phyloP scores from a whole-genome alignment of 257 asterid genomes.

The Fraxinus americana region DNA sequence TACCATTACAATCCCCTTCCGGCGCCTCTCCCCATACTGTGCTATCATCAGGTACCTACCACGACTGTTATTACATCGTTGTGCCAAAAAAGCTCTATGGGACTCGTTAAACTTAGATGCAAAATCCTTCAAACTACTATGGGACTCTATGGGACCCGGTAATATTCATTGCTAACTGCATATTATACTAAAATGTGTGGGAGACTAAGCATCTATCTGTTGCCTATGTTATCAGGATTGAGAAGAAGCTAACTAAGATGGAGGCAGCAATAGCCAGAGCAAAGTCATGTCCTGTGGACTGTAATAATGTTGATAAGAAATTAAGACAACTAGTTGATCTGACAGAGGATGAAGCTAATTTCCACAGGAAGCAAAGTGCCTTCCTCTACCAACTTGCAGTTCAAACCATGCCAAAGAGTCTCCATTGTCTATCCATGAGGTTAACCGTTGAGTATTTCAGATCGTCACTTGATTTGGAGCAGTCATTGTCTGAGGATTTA shows the following conservation, averaged over 20 bases:
- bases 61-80: too few species aligned
- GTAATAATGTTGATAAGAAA: slow-evolving; percentile 93
- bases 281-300: slow-evolving; percentile 77
- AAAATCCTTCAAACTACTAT: too few species aligned
- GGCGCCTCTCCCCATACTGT: too few species aligned
- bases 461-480: slow-evolving; percentile 58
- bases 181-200: slow-evolving; percentile 7
- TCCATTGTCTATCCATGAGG: slow-evolving; percentile 92
- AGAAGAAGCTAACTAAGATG: slow-evolving; percentile 67
- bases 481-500: slow-evolving; percentile 48
- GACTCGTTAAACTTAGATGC: too few species aligned
- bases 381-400: slow-evolving; percentile 95
- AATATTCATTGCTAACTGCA: slow-evolving; percentile 15
- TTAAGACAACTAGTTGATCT: slow-evolving; percentile 91
- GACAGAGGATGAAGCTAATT: slow-evolving; percentile 95
- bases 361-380: slow-evolving; percentile 97
- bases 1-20: too few species aligned
- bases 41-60: too few species aligned
- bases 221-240: slow-evolving; percentile 54
- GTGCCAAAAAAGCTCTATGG: too few species aligned
- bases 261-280: slow-evolving; percentile 73
- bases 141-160: too few species aligned
- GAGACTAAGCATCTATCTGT: slow-evolving; percentile 24
- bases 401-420: slow-evolving; percentile 96
- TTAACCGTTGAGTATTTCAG: slow-evolving; percentile 88